These are phyloP conservation scores for Hibiscus tridactylites DNA, from an alignment of 345 rosid genomes.

Conservation along the genomic window DNA sequence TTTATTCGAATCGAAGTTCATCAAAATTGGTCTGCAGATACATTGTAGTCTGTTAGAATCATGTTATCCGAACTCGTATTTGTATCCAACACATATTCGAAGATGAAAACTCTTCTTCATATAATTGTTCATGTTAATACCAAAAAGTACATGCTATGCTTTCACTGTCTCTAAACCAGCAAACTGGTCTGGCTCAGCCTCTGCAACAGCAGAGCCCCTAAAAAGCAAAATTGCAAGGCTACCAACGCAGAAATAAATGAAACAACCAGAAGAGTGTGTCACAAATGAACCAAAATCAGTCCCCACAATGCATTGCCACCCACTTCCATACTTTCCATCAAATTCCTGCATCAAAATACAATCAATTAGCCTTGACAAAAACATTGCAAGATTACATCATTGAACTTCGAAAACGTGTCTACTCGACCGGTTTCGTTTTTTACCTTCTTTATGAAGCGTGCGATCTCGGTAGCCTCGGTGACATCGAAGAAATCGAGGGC, in stretches of 20 bases:
- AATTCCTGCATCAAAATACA: conserved; percentile 41
- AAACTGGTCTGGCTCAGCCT: conserved; percentile 17
- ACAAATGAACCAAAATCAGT: conserved; percentile 64
- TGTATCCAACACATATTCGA: neutral
- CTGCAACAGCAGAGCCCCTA: conserved; percentile 40
- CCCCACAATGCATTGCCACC: conserved; percentile 72
- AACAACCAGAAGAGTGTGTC: conserved; percentile 50
- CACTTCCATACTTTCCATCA: conserved; percentile 37
- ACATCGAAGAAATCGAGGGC: conserved; percentile 76
- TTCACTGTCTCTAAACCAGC: conserved; percentile 12
- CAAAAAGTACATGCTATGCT: conserved; percentile 9
- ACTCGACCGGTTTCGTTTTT: neutral
- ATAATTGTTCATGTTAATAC: neutral
- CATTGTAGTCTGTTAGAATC: neutral
- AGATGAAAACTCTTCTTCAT: neutral
- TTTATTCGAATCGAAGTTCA: neutral
- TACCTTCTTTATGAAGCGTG: conserved; percentile 75
- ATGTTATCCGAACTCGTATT: neutral
- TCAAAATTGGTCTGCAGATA: neutral
- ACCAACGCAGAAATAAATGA: conserved; percentile 49
- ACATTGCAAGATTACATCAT: neutral
- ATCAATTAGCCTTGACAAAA: neutral
- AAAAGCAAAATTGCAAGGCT: conserved; percentile 61
- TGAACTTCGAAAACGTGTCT: neutral
- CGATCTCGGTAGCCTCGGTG: conserved; percentile 60